Evolutionary conservation across 352 stramenopile species (phyloP).

Genomic region (Pilasporangium apinafurcum): DNA sequence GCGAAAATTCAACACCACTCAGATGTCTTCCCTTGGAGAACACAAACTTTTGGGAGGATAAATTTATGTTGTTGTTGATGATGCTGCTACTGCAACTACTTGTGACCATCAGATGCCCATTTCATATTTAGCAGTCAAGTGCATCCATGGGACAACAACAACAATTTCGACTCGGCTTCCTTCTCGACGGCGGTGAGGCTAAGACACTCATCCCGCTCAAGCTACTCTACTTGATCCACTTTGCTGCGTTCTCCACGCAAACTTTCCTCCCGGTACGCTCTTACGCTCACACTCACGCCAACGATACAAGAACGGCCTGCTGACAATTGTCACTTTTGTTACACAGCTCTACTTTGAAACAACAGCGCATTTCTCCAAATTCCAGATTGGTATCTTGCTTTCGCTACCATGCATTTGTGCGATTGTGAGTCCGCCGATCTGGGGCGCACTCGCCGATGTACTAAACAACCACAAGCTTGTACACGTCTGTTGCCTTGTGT

Average conservation of each 20-base stretch:
- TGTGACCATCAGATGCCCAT: too few species aligned
- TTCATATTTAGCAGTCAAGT: too few species aligned
- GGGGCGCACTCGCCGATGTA: slow-evolving; percentile 54
- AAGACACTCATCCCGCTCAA: slow-evolving; percentile 63
- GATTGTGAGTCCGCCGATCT: slow-evolving; percentile 62
- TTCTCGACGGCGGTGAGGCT: slow-evolving; percentile 54
- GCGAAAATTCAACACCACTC: too few species aligned
- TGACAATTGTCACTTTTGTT: too few species aligned
- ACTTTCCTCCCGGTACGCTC: slow-evolving; percentile 47
- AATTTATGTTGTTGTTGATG: too few species aligned
- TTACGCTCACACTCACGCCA: too few species aligned
- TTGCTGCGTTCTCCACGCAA: slow-evolving; percentile 60
- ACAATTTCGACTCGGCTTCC: slow-evolving; percentile 36
- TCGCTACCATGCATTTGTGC: slow-evolving; percentile 62
- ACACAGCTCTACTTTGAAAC: slow-evolving; percentile 54
- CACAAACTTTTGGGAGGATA: too few species aligned
- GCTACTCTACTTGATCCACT: slow-evolving; percentile 64
- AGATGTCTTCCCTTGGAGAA: too few species aligned
- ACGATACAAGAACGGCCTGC: too few species aligned
- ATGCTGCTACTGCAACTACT: too few species aligned
- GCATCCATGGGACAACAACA: too few species aligned
- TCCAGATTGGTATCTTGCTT: slow-evolving; percentile 71
- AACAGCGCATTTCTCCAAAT: slow-evolving; percentile 48
- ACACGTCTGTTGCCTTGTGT: slow-evolving; percentile 55
- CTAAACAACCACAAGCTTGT: slow-evolving; percentile 58